These are phyloP conservation scores for Penicillium decumbens DNA, from an alignment of 2,329 filamentous ascomycete species.

Conservation along the genomic window DNA sequence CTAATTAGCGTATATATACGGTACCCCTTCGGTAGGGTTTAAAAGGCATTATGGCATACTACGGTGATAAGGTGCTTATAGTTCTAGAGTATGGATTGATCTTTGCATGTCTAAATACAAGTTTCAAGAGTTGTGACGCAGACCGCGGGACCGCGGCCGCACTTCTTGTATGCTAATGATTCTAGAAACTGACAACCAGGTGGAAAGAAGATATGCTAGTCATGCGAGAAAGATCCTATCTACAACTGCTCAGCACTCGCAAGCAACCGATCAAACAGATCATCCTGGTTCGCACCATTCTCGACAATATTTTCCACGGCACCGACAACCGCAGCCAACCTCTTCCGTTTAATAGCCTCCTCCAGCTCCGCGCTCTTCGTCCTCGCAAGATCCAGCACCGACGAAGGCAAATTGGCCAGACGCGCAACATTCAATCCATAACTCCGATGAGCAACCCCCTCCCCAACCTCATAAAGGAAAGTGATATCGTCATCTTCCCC, in stretches of 20 bases:
- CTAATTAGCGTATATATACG: too few relatives aligned
- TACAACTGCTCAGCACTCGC: constrained; percentile 33
- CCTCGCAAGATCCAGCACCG: constrained; percentile 74
- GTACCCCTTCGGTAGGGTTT: too few relatives aligned
- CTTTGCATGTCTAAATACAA: too few relatives aligned
- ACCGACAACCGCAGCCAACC: constrained; percentile 45
- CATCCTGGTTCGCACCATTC: constrained; percentile 13
- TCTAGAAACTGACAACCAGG: too few relatives aligned
- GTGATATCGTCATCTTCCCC: constrained; percentile 75
- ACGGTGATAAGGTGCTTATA: too few relatives aligned
- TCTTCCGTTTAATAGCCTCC: constrained; percentile 61
- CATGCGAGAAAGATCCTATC: not conserved
- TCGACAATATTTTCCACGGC: constrained; percentile 29
- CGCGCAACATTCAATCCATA: constrained; percentile 93
- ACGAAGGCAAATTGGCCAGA: constrained; percentile 72
- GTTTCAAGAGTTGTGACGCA: too few relatives aligned
- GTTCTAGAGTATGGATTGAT: too few relatives aligned
- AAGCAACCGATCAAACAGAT: constrained; percentile 30
- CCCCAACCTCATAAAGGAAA: constrained; percentile 87
- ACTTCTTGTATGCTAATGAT: too few relatives aligned
- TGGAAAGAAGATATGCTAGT: too few relatives aligned
- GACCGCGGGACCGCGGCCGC: too few relatives aligned
- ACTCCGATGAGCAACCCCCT: constrained; percentile 86
- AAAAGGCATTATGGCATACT: too few relatives aligned
- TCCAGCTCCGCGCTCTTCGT: constrained; percentile 77